Percentiles rank a stretch among this genome's conserved stretches.
Conservation (phyloP, 495 filamentous ascomycete species). For the Hypoxylon trugodes region DNA sequence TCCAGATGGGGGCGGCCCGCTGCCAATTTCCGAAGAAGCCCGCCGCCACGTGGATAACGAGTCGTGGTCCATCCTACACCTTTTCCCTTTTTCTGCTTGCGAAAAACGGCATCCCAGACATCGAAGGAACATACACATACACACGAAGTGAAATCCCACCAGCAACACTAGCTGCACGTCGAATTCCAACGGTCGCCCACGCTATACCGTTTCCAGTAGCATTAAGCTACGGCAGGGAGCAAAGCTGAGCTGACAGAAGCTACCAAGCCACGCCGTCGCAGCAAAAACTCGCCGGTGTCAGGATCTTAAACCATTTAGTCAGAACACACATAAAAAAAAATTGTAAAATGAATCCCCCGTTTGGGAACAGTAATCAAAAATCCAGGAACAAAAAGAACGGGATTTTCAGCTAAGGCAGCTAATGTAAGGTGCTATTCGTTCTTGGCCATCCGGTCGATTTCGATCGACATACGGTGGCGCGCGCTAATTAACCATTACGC, state of each 20-base stretch:
- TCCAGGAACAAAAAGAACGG: conserved; percentile 5
- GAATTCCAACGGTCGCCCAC: neutral
- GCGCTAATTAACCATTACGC: too few relatives aligned
- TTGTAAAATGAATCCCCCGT: conserved; percentile 12
- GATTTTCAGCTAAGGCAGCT: too few relatives aligned
- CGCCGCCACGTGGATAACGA: conserved; percentile 19
- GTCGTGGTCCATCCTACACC: conserved; percentile 5
- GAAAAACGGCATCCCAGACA: neutral
- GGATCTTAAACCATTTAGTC: too few relatives aligned
- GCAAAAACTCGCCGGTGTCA: too few relatives aligned
- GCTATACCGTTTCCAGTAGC: conserved; percentile 3
- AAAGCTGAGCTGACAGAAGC: conserved; percentile 9
- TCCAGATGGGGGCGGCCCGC: conserved; percentile 19
- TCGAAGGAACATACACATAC: neutral
- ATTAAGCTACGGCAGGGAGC: neutral
- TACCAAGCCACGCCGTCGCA: too few relatives aligned
- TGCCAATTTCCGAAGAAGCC: conserved; percentile 17
- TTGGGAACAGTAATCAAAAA: conserved; percentile 11
- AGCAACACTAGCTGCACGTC: neutral
- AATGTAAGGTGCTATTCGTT: too few relatives aligned
- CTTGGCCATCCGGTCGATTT: conserved; percentile 2
- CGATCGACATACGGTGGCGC: conserved; percentile 21
- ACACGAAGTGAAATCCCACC: neutral
- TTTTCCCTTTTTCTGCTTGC: too few relatives aligned
- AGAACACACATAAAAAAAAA: neutral